Percentiles rank a stretch among this genome's conserved stretches.
These are phyloP conservation scores for Adansonia gregorii DNA, from an alignment of 441 rosid species.

Conservation along the genomic window DNA sequence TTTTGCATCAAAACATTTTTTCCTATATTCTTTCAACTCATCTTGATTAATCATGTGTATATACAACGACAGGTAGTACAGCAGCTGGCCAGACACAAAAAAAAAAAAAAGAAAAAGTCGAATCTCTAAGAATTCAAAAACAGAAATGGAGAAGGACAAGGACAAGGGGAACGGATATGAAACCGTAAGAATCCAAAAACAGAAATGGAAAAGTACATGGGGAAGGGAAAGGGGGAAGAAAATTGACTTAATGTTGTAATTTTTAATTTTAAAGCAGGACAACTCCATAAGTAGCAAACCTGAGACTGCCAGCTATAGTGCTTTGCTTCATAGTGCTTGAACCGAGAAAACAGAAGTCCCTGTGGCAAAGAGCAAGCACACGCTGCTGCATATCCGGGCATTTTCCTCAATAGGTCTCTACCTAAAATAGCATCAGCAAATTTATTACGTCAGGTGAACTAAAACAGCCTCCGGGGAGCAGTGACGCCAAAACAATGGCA, in stretches of 20 bases:
- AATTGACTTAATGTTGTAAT: background rate
- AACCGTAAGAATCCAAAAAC: background rate
- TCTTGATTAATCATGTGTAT: slow-evolving; percentile 32
- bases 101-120: background rate
- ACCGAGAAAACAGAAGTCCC: slow-evolving; percentile 28
- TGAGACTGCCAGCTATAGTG: slow-evolving; percentile 30
- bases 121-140: background rate
- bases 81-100: slow-evolving; percentile 35
- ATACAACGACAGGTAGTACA: slow-evolving; percentile 23
- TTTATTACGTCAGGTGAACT: slow-evolving; percentile 28
- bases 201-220: background rate
- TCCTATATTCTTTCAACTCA: slow-evolving; percentile 35
- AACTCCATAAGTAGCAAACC: slow-evolving; percentile 33
- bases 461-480: slow-evolving; percentile 19
- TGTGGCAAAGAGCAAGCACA: slow-evolving; percentile 12
- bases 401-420: slow-evolving; percentile 30
- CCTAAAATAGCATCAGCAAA: slow-evolving; percentile 29
- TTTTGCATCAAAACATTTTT: slow-evolving; percentile 26
- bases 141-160: too few relatives aligned
- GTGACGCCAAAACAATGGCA: slow-evolving; percentile 29
- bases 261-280: background rate
- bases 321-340: slow-evolving; percentile 23
- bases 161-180: background rate
- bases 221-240: background rate
- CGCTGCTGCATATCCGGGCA: slow-evolving; percentile 19